Conservation (phyloP, 2,329 filamentous ascomycete species). For the Aspergillus neoniger region DNA sequence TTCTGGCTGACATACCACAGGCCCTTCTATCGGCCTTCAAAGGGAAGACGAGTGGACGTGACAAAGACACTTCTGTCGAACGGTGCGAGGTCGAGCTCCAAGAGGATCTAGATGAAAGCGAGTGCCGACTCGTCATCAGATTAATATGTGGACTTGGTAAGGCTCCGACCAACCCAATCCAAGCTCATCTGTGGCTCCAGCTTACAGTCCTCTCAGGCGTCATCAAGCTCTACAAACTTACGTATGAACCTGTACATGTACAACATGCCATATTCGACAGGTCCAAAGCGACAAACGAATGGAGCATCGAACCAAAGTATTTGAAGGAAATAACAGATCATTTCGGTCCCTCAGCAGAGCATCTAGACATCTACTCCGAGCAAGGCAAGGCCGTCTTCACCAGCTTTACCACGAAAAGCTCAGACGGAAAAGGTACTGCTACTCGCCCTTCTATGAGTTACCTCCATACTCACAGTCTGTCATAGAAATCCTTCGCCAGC, state of each 20-base stretch:
- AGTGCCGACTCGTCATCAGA: conserved; percentile 63
- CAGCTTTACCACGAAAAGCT: conserved; percentile 66
- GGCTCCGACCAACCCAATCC: neutral
- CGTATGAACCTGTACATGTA: conserved; percentile 62
- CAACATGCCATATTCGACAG: conserved; percentile 67
- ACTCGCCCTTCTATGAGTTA: neutral
- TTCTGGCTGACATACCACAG: conserved; percentile 31
- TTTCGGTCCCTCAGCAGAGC: conserved; percentile 65
- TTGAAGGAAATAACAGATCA: conserved; percentile 65
- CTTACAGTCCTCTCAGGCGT: conserved; percentile 48
- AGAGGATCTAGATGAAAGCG: conserved; percentile 56
- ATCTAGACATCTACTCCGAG: conserved; percentile 63
- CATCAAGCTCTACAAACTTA: conserved; percentile 66
- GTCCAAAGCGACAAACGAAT: conserved; percentile 57
- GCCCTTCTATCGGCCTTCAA: conserved; percentile 65
- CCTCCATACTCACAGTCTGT: conserved; percentile 14
- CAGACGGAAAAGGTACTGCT: conserved; percentile 57
- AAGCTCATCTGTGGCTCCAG: neutral
- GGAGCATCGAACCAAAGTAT: conserved; percentile 59
- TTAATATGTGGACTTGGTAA: conserved; percentile 63
- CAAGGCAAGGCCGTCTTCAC: conserved; percentile 62
- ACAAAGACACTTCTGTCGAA: conserved; percentile 62
- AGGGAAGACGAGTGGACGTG: conserved; percentile 56
- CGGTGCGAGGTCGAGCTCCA: conserved; percentile 63
- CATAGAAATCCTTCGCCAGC: conserved; percentile 64